phyloP scores from a whole-genome alignment of 2,329 filamentous ascomycete species.

The Neonectria magnoliae region DNA sequence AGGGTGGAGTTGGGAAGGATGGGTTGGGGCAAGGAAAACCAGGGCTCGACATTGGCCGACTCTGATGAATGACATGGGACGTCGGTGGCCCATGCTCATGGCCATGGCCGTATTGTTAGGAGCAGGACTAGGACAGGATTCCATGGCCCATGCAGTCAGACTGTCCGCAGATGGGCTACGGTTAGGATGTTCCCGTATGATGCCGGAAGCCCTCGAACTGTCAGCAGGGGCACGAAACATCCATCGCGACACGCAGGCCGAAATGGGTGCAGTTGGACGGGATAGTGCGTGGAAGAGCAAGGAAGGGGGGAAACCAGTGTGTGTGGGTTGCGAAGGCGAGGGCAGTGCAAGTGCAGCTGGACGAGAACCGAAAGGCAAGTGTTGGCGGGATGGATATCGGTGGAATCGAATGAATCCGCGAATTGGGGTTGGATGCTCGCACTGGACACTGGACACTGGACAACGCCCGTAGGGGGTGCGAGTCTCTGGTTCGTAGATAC shows the following conservation, averaged over 20 bases:
- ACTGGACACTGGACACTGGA: background rate
- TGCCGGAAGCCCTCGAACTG: constrained; percentile 19
- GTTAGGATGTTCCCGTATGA: constrained; percentile 8
- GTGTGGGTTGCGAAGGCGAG: constrained; percentile 31
- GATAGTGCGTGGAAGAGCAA: constrained; percentile 27
- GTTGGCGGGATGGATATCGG: constrained; percentile 14
- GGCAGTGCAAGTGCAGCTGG: constrained; percentile 33
- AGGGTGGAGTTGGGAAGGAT: constrained; percentile 26
- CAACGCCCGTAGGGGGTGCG: constrained; percentile 16
- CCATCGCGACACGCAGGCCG: constrained; percentile 11
- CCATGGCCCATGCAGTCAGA: constrained; percentile 30
- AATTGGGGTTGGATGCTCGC: constrained; percentile 20
- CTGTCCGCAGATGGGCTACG: constrained; percentile 11
- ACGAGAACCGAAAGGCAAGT: background rate
- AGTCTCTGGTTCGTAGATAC: background rate
- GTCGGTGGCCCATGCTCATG: constrained; percentile 17
- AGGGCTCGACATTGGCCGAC: constrained; percentile 35
- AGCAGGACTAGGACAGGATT: constrained; percentile 15
- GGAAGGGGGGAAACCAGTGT: constrained; percentile 22
- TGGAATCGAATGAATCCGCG: constrained; percentile 31
- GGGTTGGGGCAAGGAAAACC: constrained; percentile 28
- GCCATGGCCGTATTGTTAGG: constrained; percentile 16
- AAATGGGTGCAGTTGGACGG: constrained; percentile 24
- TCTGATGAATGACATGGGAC: constrained; percentile 23
- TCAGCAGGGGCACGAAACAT: constrained; percentile 27